These are phyloP conservation scores for Clarireedia paspali DNA, from an alignment of 2,329 filamentous ascomycete species.

Conservation along the genomic window DNA sequence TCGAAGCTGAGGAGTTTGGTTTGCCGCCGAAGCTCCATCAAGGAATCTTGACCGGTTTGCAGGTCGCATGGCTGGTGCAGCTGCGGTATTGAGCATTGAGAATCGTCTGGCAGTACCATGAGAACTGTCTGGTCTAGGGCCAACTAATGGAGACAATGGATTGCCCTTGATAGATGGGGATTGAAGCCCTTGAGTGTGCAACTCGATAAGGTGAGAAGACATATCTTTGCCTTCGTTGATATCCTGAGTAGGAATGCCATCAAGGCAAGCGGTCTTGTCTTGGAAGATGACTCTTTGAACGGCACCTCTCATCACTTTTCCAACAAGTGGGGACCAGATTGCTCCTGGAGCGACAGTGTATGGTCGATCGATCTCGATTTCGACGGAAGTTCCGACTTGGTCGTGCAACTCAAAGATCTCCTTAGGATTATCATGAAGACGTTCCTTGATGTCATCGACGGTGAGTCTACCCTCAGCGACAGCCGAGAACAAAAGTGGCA, in stretches of 20 bases:
- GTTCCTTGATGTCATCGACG: slow-evolving; percentile 62
- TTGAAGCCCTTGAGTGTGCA: slow-evolving; percentile 35
- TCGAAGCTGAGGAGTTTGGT: slow-evolving; percentile 25
- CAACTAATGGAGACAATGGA: slow-evolving; percentile 25
- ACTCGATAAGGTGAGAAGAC: slow-evolving; percentile 53
- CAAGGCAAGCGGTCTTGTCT: slow-evolving; percentile 65
- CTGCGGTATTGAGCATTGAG: slow-evolving; percentile 27
- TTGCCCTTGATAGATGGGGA: slow-evolving; percentile 50
- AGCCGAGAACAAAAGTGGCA: slow-evolving; percentile 69
- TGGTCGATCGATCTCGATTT: slow-evolving; percentile 68
- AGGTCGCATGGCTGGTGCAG: slow-evolving; percentile 28
- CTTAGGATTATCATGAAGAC: slow-evolving; percentile 72
- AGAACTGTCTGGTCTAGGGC: slow-evolving; percentile 31
- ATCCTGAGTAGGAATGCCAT: slow-evolving; percentile 54
- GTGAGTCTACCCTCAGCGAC: slow-evolving; percentile 67
- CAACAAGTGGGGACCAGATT: slow-evolving; percentile 65
- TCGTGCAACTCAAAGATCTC: slow-evolving; percentile 78
- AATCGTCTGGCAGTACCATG: slow-evolving; percentile 27
- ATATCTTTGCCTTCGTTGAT: slow-evolving; percentile 62
- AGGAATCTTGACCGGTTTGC: slow-evolving; percentile 29
- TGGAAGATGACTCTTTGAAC: slow-evolving; percentile 72
- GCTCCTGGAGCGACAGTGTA: slow-evolving; percentile 47
- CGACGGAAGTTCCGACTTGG: slow-evolving; percentile 63
- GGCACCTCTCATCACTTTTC: slow-evolving; percentile 59
- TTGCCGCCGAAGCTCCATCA: slow-evolving; percentile 29